These are phyloP conservation scores for Cynara cardunculus DNA, from an alignment of 129 eudicot species.

Conservation along the genomic window DNA sequence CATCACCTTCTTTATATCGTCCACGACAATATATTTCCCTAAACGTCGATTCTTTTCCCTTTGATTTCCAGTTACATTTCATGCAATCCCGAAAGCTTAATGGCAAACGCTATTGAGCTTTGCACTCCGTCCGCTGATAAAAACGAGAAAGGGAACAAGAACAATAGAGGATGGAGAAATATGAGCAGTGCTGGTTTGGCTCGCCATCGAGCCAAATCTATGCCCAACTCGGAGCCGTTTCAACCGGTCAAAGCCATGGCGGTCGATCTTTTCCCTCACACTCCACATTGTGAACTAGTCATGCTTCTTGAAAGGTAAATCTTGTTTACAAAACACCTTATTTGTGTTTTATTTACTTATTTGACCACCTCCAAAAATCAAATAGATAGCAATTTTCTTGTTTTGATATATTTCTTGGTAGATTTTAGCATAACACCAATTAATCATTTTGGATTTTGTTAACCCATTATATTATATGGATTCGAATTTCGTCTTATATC, in stretches of 20 bases:
- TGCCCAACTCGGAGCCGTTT: constrained; percentile 92
- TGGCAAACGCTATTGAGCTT: constrained; percentile 96
- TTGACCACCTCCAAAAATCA: background rate
- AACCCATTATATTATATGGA: background rate
- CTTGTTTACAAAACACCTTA: background rate
- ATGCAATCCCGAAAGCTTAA: constrained; percentile 90
- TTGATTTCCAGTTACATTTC: constrained; percentile 72
- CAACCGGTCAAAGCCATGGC: constrained; percentile 91
- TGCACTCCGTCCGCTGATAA: constrained; percentile 85
- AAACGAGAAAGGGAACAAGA: constrained; percentile 58
- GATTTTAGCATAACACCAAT: background rate
- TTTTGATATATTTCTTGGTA: background rate
- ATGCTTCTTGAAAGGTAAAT: constrained; percentile 84
- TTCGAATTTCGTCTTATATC: background rate
- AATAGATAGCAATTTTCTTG: background rate
- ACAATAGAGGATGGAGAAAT: constrained; percentile 67
- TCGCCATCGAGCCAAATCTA: constrained; percentile 79
- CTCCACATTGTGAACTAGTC: constrained; percentile 87
- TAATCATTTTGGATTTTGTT: constrained; percentile 9
- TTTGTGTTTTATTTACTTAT: background rate
- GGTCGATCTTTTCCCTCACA: constrained; percentile 92
- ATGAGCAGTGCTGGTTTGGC: constrained; percentile 90
- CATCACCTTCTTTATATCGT: background rate
- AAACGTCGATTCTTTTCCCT: background rate
- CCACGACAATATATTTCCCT: background rate